Evolutionary conservation across 1,139 yeast genomes (phyloP).

Genomic region (Geotrichum australiense): DNA sequence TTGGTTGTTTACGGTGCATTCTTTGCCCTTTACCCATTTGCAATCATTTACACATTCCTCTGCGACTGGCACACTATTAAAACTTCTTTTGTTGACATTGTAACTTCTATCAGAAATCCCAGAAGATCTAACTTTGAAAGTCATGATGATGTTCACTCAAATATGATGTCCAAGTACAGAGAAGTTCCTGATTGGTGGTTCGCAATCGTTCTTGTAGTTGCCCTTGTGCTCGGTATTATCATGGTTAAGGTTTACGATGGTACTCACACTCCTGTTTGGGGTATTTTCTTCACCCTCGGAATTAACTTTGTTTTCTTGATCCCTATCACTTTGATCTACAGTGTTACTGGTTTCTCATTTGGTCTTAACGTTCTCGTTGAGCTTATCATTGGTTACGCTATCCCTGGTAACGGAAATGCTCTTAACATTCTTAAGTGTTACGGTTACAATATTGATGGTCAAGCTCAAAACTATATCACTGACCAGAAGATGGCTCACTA

Average conservation of each 20-base stretch:
- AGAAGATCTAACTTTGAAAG: conserved; percentile 31
- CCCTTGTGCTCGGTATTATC: conserved; percentile 44
- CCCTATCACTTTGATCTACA: conserved; percentile 41
- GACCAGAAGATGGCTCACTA: conserved; percentile 58
- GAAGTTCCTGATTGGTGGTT: conserved; percentile 63
- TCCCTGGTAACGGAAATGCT: conserved; percentile 56
- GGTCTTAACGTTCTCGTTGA: conserved; percentile 50
- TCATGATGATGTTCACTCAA: conserved; percentile 17
- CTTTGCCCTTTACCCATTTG: conserved; percentile 28
- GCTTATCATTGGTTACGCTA: conserved; percentile 53
- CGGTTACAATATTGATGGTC: conserved; percentile 54
- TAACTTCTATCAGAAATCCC: conserved; percentile 29
- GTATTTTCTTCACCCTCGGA: conserved; percentile 49
- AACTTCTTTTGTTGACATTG: conserved; percentile 15
- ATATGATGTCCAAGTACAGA: conserved; percentile 45
- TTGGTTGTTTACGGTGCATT: conserved; percentile 33
- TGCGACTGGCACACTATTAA: conserved; percentile 22
- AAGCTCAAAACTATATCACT: conserved; percentile 50
- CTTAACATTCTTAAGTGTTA: conserved; percentile 49
- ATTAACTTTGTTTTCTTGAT: conserved; percentile 49
- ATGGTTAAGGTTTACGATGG: conserved; percentile 41
- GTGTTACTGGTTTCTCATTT: conserved; percentile 46
- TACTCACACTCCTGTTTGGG: conserved; percentile 44
- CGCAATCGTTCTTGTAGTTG: conserved; percentile 39
- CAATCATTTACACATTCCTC: conserved; percentile 21